A percentile compares a stretch with the other conserved stretches of the same genome.
These are phyloP conservation scores for Aspergillus sp. DNA, from an alignment of 2,329 filamentous ascomycete genomes.

Conservation along the genomic window DNA sequence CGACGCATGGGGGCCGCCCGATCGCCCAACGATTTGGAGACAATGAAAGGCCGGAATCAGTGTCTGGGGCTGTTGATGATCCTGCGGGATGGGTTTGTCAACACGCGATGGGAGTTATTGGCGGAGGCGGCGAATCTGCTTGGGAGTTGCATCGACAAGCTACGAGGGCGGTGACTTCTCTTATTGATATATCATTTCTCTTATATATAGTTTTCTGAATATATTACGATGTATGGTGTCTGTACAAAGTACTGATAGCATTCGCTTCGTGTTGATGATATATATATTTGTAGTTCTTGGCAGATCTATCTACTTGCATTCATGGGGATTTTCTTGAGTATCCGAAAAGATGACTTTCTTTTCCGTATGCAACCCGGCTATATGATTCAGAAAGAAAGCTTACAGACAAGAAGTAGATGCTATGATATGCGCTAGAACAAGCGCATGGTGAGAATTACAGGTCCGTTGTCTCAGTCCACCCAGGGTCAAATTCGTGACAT, in stretches of 20 bases:
- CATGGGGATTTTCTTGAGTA: too few relatives aligned
- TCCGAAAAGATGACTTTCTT: too few relatives aligned
- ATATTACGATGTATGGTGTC: too few relatives aligned
- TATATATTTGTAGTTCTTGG: not conserved
- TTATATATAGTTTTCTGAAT: not conserved
- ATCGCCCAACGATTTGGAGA: constrained; percentile 73
- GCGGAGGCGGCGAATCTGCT: constrained; percentile 81
- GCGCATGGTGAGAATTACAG: too few relatives aligned
- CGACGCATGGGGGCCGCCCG: constrained; percentile 66
- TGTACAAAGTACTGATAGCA: not conserved
- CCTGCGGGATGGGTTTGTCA: constrained; percentile 75
- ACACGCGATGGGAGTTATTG: constrained; percentile 86
- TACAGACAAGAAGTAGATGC: too few relatives aligned
- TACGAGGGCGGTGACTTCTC: constrained; percentile 28
- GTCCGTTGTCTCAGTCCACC: too few relatives aligned
- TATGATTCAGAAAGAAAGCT: too few relatives aligned
- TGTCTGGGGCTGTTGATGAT: constrained; percentile 80
- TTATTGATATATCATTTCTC: not conserved
- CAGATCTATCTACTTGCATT: too few relatives aligned
- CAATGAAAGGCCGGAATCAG: constrained; percentile 72
- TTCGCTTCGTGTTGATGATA: not conserved
- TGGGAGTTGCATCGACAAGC: constrained; percentile 72
- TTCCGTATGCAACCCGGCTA: too few relatives aligned
- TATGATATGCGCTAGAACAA: too few relatives aligned
- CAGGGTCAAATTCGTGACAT: not conserved